Conservation (phyloP, 768 basidiomycete genomes). For the Macrolepiota dolichaula region DNA sequence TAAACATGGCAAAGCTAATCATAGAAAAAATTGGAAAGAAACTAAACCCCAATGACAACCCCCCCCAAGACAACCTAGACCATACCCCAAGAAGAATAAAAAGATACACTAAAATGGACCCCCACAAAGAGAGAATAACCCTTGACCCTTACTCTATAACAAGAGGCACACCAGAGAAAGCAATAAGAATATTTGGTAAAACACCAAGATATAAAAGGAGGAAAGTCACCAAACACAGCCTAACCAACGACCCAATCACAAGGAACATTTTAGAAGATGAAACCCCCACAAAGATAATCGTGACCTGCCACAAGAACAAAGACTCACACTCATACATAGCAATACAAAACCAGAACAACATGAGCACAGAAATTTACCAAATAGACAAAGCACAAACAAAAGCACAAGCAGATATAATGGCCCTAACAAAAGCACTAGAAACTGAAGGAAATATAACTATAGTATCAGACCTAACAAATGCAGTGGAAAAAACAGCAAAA, state of each 20-base stretch:
- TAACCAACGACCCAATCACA: not conserved
- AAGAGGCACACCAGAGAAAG: not conserved
- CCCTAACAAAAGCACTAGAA: constrained; percentile 20
- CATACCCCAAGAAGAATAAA: not conserved
- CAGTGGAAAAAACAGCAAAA: constrained; percentile 29
- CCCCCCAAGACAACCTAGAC: not conserved
- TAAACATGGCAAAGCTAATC: not conserved
- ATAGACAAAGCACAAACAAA: not conserved
- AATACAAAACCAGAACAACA: no score
- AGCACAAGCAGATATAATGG: not conserved
- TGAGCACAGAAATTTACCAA: no score
- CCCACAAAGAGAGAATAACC: not conserved
- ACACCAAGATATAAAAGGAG: not conserved
- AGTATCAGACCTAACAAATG: constrained; percentile 27
- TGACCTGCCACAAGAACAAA: no score
- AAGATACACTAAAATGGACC: not conserved
- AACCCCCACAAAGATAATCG: no score
- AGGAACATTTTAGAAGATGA: no score
- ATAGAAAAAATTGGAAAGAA: not conserved
- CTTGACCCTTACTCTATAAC: not conserved
- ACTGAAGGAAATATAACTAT: constrained; percentile 14
- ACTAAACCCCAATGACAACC: not conserved
- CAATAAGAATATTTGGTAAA: not conserved
- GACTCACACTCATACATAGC: no score
- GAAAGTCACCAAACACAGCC: not conserved